Conservation (phyloP, 371 early-diverging fungal genomes). For the Mucor racemosus region DNA sequence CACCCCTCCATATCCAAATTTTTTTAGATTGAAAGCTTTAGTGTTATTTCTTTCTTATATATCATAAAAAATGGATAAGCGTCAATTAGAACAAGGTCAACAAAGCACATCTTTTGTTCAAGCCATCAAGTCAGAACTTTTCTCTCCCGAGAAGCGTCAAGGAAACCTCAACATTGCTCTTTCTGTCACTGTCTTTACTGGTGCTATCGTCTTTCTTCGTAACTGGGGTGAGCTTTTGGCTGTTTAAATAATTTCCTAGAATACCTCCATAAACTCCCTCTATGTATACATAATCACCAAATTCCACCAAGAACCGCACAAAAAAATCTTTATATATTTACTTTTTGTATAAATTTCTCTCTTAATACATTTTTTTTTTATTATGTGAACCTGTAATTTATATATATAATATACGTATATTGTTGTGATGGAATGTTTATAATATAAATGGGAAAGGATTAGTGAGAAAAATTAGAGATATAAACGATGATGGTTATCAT, state of each 20-base stretch:
- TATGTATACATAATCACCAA: conserved; percentile 10
- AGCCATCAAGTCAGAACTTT: conserved; percentile 52
- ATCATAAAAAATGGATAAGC: conserved; percentile 27
- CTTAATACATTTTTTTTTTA: conserved; percentile 2
- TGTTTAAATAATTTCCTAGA: conserved; percentile 46
- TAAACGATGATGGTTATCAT: conserved; percentile 49
- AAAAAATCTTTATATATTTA: neutral
- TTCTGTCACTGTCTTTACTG: conserved; percentile 65
- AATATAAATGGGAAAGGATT: neutral
- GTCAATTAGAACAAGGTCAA: conserved; percentile 40
- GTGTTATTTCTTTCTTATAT: conserved; percentile 9
- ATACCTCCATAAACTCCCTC: neutral
- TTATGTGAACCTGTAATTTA: neutral
- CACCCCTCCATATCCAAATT: conserved; percentile 5
- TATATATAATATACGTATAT: neutral
- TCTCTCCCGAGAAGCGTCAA: conserved; percentile 57
- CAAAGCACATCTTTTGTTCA: conserved; percentile 41
- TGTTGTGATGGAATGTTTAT: neutral
- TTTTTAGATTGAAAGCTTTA: conserved; percentile 6
- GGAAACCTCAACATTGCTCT: conserved; percentile 68
- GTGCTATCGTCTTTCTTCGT: conserved; percentile 68
- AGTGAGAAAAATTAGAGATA: conserved; percentile 34
- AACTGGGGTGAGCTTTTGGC: conserved; percentile 69
- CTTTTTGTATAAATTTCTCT: conserved; percentile 13
- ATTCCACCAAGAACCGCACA: neutral